These are phyloP conservation scores for Aspergillus saccharolyticus DNA, from an alignment of 495 filamentous ascomycete genomes.

Conservation along the genomic window DNA sequence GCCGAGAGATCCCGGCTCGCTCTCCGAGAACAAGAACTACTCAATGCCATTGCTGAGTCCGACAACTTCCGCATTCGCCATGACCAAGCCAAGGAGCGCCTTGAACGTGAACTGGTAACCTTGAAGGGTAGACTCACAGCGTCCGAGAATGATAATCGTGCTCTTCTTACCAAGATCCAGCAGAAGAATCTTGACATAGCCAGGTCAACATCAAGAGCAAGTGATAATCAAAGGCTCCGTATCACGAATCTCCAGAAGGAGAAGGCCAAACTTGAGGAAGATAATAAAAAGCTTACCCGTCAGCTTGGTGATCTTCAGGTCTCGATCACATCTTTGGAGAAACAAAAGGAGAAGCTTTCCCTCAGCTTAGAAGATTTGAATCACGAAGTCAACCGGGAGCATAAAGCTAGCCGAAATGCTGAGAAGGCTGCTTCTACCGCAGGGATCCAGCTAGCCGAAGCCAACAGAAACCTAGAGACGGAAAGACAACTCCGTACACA, in stretches of 20 bases:
- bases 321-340: slow-evolving; percentile 79
- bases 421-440: slow-evolving; percentile 84
- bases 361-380: slow-evolving; percentile 88
- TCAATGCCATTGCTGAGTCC: slow-evolving; percentile 78
- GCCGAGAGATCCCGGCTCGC: slow-evolving; percentile 69
- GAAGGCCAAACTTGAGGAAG: slow-evolving; percentile 78
- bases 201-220: slow-evolving; percentile 78
- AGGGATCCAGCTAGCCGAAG: slow-evolving; percentile 80
- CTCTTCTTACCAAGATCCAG: slow-evolving; percentile 90
- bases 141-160: slow-evolving; percentile 96
- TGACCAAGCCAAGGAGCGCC: slow-evolving; percentile 87
- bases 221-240: slow-evolving; percentile 77
- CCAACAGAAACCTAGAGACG: slow-evolving; percentile 82
- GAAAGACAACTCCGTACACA: slow-evolving; percentile 82
- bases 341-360: slow-evolving; percentile 91
- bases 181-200: slow-evolving; percentile 98
- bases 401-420: slow-evolving; percentile 83
- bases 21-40: slow-evolving; percentile 72
- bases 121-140: slow-evolving; percentile 85
- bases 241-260: slow-evolving; percentile 74
- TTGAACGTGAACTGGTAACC: slow-evolving; percentile 88
- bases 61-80: slow-evolving; percentile 80
- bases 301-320: slow-evolving; percentile 87
- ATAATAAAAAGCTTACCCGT: slow-evolving; percentile 72
- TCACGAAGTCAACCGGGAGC: slow-evolving; percentile 86